These are phyloP conservation scores for Trichoderma atroviride DNA, from an alignment of 2,329 filamentous ascomycete genomes.

Conservation along the genomic window DNA sequence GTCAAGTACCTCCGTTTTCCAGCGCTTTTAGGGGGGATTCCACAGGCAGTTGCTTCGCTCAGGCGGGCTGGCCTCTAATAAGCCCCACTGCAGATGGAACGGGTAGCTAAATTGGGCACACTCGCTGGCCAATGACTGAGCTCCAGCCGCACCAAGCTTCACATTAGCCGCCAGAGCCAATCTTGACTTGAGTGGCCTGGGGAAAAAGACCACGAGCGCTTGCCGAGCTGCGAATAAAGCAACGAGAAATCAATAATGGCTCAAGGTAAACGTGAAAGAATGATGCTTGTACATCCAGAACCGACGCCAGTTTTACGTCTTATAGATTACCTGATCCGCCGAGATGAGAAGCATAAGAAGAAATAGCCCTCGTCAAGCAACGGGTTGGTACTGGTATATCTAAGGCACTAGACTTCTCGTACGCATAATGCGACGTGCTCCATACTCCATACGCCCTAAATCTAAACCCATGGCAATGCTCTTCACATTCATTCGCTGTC, in stretches of 20 bases:
- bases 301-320: conserved; percentile 4
- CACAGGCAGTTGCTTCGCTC: not conserved
- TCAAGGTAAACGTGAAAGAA: not conserved
- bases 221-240: conserved; percentile 5
- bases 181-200: not conserved
- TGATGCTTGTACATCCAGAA: not conserved
- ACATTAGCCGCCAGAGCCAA: conserved; percentile 27
- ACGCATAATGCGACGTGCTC: not conserved
- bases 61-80: conserved; percentile 14
- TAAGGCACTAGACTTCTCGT: not conserved
- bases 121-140: conserved; percentile 20
- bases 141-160: conserved; percentile 18
- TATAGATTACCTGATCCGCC: not conserved
- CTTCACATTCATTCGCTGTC: conserved; percentile 59
- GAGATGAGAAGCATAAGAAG: not conserved
- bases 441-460: not conserved
- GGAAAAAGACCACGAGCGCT: not conserved
- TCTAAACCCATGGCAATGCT: conserved; percentile 4
- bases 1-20: conserved; percentile 17
- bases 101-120: conserved; percentile 21
- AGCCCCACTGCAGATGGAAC: conserved; percentile 22
- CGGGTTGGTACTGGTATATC: not conserved
- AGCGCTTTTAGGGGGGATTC: conserved; percentile 14
- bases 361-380: not conserved
- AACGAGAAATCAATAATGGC: not conserved